Conservation (phyloP, 176 grass and related monocot genomes). For the Leersia perrieri region DNA sequence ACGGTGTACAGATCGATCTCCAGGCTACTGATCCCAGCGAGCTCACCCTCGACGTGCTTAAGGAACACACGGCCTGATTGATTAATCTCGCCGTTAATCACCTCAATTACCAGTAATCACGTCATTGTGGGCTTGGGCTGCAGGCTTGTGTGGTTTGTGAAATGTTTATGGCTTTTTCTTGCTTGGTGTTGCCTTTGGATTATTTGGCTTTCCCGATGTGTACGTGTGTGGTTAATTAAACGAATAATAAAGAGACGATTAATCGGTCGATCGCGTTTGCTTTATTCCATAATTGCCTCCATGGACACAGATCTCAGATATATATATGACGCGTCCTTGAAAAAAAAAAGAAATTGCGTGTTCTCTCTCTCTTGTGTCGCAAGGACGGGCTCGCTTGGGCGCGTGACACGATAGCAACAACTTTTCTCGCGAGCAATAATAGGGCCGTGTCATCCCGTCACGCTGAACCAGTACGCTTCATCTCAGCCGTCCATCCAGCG, state of each 20-base stretch:
- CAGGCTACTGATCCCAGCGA: slow-evolving; percentile 54
- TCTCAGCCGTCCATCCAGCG: accelerated
- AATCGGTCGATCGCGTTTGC: neutral
- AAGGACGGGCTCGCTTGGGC: neutral
- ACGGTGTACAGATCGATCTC: slow-evolving; percentile 52
- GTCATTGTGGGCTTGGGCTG: neutral
- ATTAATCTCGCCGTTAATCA: neutral
- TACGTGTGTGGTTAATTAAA: neutral
- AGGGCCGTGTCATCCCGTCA: no score
- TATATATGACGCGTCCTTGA: neutral
- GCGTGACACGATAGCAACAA: neutral
- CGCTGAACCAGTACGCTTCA: neutral
- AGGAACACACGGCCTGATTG: slow-evolving; percentile 11
- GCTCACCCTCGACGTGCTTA: slow-evolving; percentile 46
- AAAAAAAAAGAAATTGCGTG: no score
- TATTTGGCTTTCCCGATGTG: neutral
- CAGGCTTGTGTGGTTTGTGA: neutral
- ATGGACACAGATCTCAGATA: neutral
- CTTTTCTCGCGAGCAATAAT: neutral
- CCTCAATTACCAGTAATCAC: neutral
- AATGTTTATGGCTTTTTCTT: no score
- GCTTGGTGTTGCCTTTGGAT: neutral
- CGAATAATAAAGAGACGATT: neutral
- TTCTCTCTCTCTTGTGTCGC: neutral
- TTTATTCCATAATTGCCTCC: neutral